These are phyloP conservation scores for Ophiocordyceps camponoti-leonardi DNA, from an alignment of 2,329 filamentous ascomycete genomes.

Conservation along the genomic window DNA sequence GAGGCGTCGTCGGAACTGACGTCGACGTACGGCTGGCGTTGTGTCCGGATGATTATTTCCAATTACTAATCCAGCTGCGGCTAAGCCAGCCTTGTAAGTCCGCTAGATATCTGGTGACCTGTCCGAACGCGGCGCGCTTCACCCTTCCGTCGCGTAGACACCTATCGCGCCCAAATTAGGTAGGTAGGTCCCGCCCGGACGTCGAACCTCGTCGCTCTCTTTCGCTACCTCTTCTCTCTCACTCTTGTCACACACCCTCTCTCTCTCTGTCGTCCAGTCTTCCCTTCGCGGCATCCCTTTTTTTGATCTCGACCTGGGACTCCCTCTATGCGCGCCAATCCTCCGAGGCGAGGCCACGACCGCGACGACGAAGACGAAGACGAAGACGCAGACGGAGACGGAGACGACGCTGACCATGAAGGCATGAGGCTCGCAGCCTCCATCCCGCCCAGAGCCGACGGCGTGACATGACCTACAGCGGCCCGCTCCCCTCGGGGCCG, in stretches of 20 bases:
- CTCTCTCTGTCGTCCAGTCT: not conserved
- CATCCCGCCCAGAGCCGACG: not conserved
- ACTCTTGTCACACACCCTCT: not conserved
- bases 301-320: not conserved
- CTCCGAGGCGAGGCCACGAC: not conserved
- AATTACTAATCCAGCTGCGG: not conserved
- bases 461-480: constrained; percentile 18
- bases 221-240: not conserved
- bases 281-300: not conserved
- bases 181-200: not conserved
- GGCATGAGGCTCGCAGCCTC: constrained; percentile 1
- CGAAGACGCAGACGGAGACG: not conserved
- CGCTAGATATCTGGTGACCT: not conserved
- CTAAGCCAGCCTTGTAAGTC: not conserved
- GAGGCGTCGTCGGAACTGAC: no score
- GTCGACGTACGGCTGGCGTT: no score
- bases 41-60: no score
- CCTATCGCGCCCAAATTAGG: not conserved
- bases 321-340: not conserved
- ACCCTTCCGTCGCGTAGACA: not conserved
- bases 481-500: constrained; percentile 12
- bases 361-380: not conserved
- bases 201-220: not conserved
- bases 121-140: not conserved
- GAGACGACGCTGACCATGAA: not conserved